Base-by-base conservation (phyloP, 192 early-diverging fungal genomes). In the Coemansia sp. region DNA sequence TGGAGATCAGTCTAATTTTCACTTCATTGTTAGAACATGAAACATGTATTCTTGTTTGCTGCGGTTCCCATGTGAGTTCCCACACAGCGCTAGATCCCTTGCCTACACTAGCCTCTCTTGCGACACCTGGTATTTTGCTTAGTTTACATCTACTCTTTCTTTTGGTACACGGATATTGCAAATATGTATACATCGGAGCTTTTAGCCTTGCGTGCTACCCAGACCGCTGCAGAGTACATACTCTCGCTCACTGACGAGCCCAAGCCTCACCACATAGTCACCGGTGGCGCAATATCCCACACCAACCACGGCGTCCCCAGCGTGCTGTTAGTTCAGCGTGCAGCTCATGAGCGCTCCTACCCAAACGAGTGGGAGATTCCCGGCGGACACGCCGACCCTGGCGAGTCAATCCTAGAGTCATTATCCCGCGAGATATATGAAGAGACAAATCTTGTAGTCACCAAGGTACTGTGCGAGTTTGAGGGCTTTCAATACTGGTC, bases 321-420 rank as follows among this genome's bases (percentile, higher is more conserved):
- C 41, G 74, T 84, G 22, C 72, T 84, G 20, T 53, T 84, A 22
- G 78, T 84, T 12, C 82, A 84, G 62, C 71, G 82, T 16, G 68
- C 82, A 13, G 67, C 82, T 3, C 43, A 66, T 16, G 82, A 84
- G 53, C 77, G 74, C 46, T 68, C 71, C 24, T 84, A 72, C 40
- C 74, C 78, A 12, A 77, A 84, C 63, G 69, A 80, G 61, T 84
- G 82, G 82, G 82, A 80, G 65, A 76, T 77, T 12, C 78, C 82
- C 13, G 82, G 82, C 27, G 82, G 82, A 5, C 74, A 80, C 18
- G 78, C 78, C 36, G 81, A 83, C 34, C 62, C 71, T 3, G 70
- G 67, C 20, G 81, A 86, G 68, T 50, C 67, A 12, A 78, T 86
- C 24, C 43, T 64, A 7, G 63, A 80, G n/a, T 71, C 85, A 0